phyloP scores from a whole-genome alignment of 1,284 basidiomycete species.

The Cryptococcus sp. region DNA sequence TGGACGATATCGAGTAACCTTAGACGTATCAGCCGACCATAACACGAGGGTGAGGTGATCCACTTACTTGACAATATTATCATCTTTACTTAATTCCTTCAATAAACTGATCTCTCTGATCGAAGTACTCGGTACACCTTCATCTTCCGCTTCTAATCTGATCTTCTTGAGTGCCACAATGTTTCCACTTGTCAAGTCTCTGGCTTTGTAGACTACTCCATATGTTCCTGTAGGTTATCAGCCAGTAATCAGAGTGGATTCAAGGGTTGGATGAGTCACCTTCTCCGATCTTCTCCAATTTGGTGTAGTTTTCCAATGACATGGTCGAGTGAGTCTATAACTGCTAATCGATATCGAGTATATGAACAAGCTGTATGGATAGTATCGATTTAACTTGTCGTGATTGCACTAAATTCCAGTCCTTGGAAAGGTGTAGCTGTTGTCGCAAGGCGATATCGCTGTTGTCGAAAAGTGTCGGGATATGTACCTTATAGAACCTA shows the following conservation, averaged over 20 bases:
- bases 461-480: too few relatives aligned
- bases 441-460: too few relatives aligned
- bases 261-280: conserved; percentile 30
- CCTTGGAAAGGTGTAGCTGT: too few relatives aligned
- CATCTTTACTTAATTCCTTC: conserved; percentile 87
- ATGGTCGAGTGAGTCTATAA: conserved; percentile 14
- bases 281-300: conserved; percentile 78
- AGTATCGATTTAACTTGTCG: too few relatives aligned
- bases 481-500: too few relatives aligned
- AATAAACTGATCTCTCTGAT: conserved; percentile 95
- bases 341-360: too few relatives aligned
- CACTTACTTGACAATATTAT: conserved; percentile 75
- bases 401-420: too few relatives aligned
- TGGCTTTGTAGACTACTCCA: conserved; percentile 94
- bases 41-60: background rate
- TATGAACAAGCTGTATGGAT: too few relatives aligned
- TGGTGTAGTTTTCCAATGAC: conserved; percentile 50
- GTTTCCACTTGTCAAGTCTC: conserved; percentile 66
- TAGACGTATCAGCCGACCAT: conserved; percentile 1
- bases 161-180: conserved; percentile 98
- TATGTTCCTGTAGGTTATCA: conserved; percentile 70
- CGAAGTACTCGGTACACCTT: conserved; percentile 94
- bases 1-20: conserved; percentile 98
- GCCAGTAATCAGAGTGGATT: background rate
- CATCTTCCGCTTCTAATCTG: conserved; percentile 85